phyloP scores from a whole-genome alignment of 2,329 filamentous ascomycete genomes.

The Paecilomyces variotii region DNA sequence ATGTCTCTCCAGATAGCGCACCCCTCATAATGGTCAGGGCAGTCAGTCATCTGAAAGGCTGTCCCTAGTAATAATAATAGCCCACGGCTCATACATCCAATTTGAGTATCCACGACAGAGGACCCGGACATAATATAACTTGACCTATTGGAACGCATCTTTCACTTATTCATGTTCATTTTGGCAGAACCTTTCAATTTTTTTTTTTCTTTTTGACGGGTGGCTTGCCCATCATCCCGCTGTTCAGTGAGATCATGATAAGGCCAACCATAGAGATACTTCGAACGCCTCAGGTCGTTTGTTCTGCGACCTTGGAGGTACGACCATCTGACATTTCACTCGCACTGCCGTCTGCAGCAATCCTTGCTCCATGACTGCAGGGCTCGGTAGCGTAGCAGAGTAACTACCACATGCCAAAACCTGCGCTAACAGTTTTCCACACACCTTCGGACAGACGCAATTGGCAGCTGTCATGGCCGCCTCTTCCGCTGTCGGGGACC shows the following conservation, averaged over 20 bases:
- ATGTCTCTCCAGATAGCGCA: background rate
- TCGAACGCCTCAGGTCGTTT: background rate
- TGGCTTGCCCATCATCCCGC: background rate
- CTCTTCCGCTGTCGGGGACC: background rate
- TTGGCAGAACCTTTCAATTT: background rate
- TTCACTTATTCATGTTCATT: background rate
- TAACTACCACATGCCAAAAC: background rate
- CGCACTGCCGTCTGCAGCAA: background rate
- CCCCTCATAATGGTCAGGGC: background rate
- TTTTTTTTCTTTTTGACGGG: background rate
- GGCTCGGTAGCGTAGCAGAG: background rate
- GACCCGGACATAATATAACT: background rate
- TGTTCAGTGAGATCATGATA: background rate
- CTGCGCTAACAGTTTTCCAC: background rate
- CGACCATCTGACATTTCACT: background rate
- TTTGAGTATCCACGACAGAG: background rate
- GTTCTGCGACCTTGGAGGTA: background rate
- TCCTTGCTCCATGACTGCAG: background rate
- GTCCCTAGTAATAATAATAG: background rate
- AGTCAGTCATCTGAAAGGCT: background rate
- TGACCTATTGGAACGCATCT: background rate
- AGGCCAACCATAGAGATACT: background rate
- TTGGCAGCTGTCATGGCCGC: background rate
- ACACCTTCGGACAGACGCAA: background rate
- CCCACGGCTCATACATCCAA: background rate